Percentiles rank a stretch among this genome's conserved stretches.
These are phyloP conservation scores for Pisolithus thermaeus DNA, from an alignment of 1,284 basidiomycete species.

Conservation along the genomic window DNA sequence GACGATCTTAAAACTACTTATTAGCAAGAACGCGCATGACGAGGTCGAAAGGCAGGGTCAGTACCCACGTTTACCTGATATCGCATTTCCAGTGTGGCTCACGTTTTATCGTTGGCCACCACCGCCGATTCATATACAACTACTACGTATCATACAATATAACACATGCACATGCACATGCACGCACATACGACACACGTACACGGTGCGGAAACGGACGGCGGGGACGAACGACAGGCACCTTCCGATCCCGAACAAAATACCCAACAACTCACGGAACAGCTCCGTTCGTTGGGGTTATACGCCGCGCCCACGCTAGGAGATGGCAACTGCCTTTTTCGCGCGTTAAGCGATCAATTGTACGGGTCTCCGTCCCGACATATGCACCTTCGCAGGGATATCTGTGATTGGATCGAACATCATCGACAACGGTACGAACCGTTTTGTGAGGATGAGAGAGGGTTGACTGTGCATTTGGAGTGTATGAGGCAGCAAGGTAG, in stretches of 20 bases:
- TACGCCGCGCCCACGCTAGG: slow-evolving; percentile 77
- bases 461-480: slow-evolving; percentile 62
- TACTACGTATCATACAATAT: no score
- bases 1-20: not conserved
- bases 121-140: no score
- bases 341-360: slow-evolving; percentile 76
- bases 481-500: slow-evolving; percentile 74
- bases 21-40: slow-evolving; percentile 62
- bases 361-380: slow-evolving; percentile 74
- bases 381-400: slow-evolving; percentile 60
- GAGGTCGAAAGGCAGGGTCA: slow-evolving; percentile 54
- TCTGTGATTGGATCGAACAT: slow-evolving; percentile 77
- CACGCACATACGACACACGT: no score
- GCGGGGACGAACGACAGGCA: slow-evolving; percentile 39
- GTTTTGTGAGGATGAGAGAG: slow-evolving; percentile 85
- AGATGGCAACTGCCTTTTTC: slow-evolving; percentile 87
- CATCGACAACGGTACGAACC: slow-evolving; percentile 75
- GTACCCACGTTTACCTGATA: slow-evolving; percentile 28
- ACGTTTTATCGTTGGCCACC: slow-evolving; percentile 2
- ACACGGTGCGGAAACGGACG: no score
- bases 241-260: slow-evolving; percentile 61
- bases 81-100: slow-evolving; percentile 5
- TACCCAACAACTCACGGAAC: slow-evolving; percentile 57
- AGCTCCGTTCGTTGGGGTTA: slow-evolving; percentile 67
- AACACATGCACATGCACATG: not conserved